These are phyloP conservation scores for Halophytophthora batemanensis DNA, from an alignment of 352 stramenopile species.

Conservation along the genomic window DNA sequence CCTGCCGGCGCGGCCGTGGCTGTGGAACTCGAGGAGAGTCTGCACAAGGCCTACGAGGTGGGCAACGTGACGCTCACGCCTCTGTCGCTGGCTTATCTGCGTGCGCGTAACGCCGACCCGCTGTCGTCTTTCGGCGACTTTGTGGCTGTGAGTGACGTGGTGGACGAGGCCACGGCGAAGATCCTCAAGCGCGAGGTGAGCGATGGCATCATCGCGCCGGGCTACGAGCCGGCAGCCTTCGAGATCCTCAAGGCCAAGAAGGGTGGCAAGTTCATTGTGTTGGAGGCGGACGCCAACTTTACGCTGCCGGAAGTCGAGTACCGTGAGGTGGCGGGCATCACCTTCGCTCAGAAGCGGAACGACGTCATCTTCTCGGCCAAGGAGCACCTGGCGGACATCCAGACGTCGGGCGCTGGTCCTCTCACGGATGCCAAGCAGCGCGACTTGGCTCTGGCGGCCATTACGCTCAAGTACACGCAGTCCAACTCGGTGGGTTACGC, in stretches of 20 bases:
- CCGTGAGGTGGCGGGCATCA: conserved; percentile 97
- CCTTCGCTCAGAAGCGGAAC: conserved; percentile 98
- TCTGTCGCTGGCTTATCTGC: conserved; percentile 96
- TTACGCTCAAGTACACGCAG: conserved; percentile 99
- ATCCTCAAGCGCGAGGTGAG: conserved; percentile 99
- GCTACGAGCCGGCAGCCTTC: conserved; percentile 96
- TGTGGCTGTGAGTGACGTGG: conserved; percentile 96
- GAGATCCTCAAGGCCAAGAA: conserved; percentile 99
- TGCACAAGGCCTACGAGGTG: conserved; percentile 95
- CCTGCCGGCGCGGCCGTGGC: conserved; percentile 96
- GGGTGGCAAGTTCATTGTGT: conserved; percentile 98
- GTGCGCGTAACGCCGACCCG: conserved; percentile 98
- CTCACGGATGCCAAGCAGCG: conserved; percentile 92
- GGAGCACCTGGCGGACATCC: conserved; percentile 91
- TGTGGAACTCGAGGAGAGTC: conserved; percentile 92
- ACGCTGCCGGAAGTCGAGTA: conserved; percentile 94
- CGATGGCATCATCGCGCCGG: conserved; percentile 98
- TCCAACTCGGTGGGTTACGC: conserved; percentile 99
- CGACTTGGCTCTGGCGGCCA: conserved; percentile 98
- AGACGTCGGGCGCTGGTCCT: conserved; percentile 84
- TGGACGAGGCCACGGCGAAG: conserved; percentile 97
- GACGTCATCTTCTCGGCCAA: conserved; percentile 92
- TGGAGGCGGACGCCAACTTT: conserved; percentile 94
- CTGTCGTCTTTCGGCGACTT: conserved; percentile 99
- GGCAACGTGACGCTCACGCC: conserved; percentile 91